Evolutionary conservation across 768 basidiomycete genomes (phyloP), one percentile per base, ranked within the genome.

Genomic region (Rhizopogon roseolus): DNA sequence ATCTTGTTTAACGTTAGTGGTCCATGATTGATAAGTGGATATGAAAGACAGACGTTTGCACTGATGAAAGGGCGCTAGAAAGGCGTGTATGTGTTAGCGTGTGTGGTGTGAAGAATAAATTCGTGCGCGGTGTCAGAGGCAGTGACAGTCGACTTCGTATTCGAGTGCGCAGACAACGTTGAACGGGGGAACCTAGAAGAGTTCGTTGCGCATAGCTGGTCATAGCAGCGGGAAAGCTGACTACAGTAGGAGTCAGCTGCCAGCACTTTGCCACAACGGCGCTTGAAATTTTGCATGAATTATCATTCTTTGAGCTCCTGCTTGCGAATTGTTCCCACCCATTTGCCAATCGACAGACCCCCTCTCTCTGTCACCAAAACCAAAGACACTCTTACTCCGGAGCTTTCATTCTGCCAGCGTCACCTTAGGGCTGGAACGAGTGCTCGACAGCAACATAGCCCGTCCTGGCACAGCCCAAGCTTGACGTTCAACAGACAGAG

Each of bases 1-100:
- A 52, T 54, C 59, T 55, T 50, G 52, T 63, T 32, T 57, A 64
- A 52, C 25, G 38, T 68, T 66, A 70, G 68, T 55, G 28, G 37
- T 38, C 22, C 49, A 53, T 25, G 19, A 38, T 51, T 25, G 19
- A 14, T 22, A 28, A 25, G 28, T 37, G 28, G 28, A 50, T 14
- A 40, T 36, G n/a, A 17, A 17, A 50, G 22, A 54, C 53, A 50
- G 29, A 54, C 53, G 37, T 19, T 54, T 54, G 53, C 6, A 29
- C 28, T 28, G 48, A 50, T 34, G 52, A 53, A n/a, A 29, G 22
- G 14, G 46, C 9, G 25, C 46, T 32, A 36, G 46, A 48, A 36
- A 48, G 34, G 14, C 19, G 34, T 14, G 19, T 16, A 7, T 14
- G 17, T 19, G 17, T 17, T 39, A 39, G 19, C 19, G 19, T 36